Conservation (phyloP, 805 yeast genomes). For the Cyberlindnera samutprakarnensis region DNA sequence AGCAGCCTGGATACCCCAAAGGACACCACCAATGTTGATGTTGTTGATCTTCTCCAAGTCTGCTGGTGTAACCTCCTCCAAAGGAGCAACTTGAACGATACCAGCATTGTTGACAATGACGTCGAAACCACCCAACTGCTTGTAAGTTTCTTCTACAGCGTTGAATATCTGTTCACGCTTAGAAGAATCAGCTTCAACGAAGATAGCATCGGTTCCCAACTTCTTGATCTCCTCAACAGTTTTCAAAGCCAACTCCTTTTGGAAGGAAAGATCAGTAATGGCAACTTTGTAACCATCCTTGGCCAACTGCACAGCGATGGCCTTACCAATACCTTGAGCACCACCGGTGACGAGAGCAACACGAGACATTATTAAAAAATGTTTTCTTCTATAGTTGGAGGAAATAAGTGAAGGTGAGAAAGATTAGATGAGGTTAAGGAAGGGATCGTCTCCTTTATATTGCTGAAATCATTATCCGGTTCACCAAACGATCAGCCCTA, state of each 20-base stretch:
- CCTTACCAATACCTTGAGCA: slow-evolving; percentile 85
- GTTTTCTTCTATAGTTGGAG: too few relatives aligned
- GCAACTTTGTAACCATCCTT: slow-evolving; percentile 48
- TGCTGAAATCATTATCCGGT: too few relatives aligned
- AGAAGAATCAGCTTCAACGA: slow-evolving; percentile 22
- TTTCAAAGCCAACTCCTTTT: slow-evolving; percentile 17
- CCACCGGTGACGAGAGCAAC: slow-evolving; percentile 82
- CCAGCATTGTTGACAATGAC: slow-evolving; percentile 33
- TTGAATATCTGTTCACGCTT: slow-evolving; percentile 19
- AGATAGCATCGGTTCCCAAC: slow-evolving; percentile 17
- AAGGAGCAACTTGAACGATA: slow-evolving; percentile 21
- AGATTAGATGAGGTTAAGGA: too few relatives aligned
- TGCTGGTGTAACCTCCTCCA: slow-evolving; percentile 23
- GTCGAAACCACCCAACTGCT: slow-evolving; percentile 27
- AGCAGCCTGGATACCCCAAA: slow-evolving; percentile 30
- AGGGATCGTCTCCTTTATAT: too few relatives aligned
- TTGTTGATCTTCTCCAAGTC: slow-evolving; percentile 19
- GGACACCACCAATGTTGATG: slow-evolving; percentile 26
- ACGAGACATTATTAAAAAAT: slow-evolving; percentile 6
- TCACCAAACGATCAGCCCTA: too few relatives aligned
- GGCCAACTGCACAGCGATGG: slow-evolving; percentile 74
- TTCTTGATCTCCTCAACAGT: slow-evolving; percentile 18
- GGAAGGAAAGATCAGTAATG: slow-evolving; percentile 21
- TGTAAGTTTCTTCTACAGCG: slow-evolving; percentile 23
- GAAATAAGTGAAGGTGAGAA: too few relatives aligned